Base-by-base conservation (phyloP, 805 yeast species). In the Lipomyces yamanashiensis region DNA sequence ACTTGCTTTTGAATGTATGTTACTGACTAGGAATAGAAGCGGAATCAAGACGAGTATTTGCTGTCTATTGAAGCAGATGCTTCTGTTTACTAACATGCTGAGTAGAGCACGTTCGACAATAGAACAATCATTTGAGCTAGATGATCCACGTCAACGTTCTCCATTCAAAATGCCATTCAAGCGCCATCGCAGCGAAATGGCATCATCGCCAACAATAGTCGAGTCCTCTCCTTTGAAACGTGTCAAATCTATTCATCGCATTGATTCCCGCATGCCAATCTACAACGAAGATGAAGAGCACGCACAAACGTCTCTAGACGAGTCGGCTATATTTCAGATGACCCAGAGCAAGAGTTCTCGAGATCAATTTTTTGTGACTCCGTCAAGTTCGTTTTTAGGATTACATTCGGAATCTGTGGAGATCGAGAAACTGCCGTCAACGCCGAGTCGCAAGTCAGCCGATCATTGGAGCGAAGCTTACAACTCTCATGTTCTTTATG, bases 111-210 rank as follows among this genome's bases (percentile, higher is more conserved):
- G 5, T 28, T 2, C 28, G 2, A 28, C 28, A 28, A 28, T 5
- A 28, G 28, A 3, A 28, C 28, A 28, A 28, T 3, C 28, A 28
- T 28, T 28, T 28, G 5, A 28, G 28, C 28, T 28, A 3, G 28
- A 28, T 28, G 28, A 28, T 3, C 28, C n/a, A 15, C 39, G 41
- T 8, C 28, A 36, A 10, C 23, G 21, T 13, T 17, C 15, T 3
- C 37, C 53, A 21, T 40, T 34, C 52, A 40, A 34, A 41, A 52
- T 51, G 50, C 41, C 48, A 10, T 58, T 10, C 51, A 45, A 44
- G 37, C 50, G 34, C 5, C 50, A 34, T 21, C 41, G 34, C 15
- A 33, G 23, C 40, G 40, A 49, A 9, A 37, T 52, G 6, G 39
- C 12, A 23, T 52, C 55, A 15, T 52, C 55, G 17, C 55, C 55